A percentile compares a stretch with the other conserved stretches of the same genome.
Conservation (phyloP, 208 protist species). For the Acanthamoeba triangularis region DNA sequence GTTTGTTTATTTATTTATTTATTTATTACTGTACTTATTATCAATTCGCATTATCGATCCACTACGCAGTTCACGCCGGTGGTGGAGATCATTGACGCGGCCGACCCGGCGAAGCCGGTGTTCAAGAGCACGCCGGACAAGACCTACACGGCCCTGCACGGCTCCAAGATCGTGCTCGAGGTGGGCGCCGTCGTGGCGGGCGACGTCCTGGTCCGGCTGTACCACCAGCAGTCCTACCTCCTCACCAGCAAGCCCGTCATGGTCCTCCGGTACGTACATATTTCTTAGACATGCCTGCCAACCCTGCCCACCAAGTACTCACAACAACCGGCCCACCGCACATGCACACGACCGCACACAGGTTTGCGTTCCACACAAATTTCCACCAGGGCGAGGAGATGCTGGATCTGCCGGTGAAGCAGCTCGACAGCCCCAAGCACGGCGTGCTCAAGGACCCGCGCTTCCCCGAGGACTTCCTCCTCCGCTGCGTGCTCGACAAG, state of each 20-base stretch:
- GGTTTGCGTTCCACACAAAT: conserved; percentile 43
- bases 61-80: conserved; percentile 16
- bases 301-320: neutral
- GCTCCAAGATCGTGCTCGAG: conserved; percentile 23
- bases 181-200: neutral
- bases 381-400: conserved; percentile 39
- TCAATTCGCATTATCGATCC: neutral
- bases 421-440: conserved; percentile 56
- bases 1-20: neutral
- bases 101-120: neutral
- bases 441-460: conserved; percentile 56
- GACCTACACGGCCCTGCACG: conserved; percentile 57
- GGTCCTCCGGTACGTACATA: conserved; percentile 1
- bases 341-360: neutral
- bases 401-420: conserved; percentile 6
- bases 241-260: conserved; percentile 44
- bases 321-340: neutral
- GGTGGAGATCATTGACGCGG: conserved; percentile 10
- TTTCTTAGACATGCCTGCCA: no score
- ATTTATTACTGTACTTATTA: neutral
- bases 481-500: neutral
- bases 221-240: conserved; percentile 59
- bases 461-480: conserved; percentile 54
- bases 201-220: conserved; percentile 44
- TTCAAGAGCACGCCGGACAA: neutral